Base-by-base conservation (phyloP, 2,329 filamentous ascomycete genomes). In the Orbilia blumenaviensis region DNA sequence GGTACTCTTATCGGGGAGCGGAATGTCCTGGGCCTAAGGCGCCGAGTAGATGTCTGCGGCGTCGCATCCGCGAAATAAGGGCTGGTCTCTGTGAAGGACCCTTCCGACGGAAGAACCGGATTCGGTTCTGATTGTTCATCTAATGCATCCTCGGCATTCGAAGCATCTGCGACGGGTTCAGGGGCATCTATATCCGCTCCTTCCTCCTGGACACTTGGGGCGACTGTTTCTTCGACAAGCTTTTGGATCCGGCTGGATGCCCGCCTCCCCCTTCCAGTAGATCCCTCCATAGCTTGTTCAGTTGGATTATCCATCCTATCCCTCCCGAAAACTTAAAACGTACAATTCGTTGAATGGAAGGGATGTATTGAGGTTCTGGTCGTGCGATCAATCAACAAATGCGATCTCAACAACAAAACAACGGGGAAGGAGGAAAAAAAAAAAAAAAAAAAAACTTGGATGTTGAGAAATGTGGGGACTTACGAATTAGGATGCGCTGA, bases 31-130 rank as follows among this genome's bases (percentile, higher is more conserved):
- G 52, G 52, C 16, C 52, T 56, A n/a, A 56, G 52, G 9, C 18
- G 52, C 52, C 52, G 52, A 56, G 52, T 38, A 56, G 52, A 38
- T 56, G 52, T 56, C n/a, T 56, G 29, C 18, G 52, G 52, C 6
- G 32, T 38, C 32, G 52, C 12, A 18, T 56, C 52, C n/a, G 41
- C 6, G 27, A 71, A 71, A 36, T 71, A 71, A 16, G 66, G 66
- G 21, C 66, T 71, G 1, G 66, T 71, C 25, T 71, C 66, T 4
- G 41, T 36, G 23, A 52, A 71, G 3, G 66, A 54, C 3, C 38
- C 41, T 16, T 71, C 66, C 10, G 66, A 71, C 6, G 66, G 50
- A 25, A 63, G 56, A 38, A 23, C 32, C 29, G 29, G 32, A 14
- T 56, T 36, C n/a, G 52, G 52, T 21, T 56, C 52, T n/a, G 52